phyloP scores from a whole-genome alignment of 2,329 filamentous ascomycete species.

The Calonectria crousiana region DNA sequence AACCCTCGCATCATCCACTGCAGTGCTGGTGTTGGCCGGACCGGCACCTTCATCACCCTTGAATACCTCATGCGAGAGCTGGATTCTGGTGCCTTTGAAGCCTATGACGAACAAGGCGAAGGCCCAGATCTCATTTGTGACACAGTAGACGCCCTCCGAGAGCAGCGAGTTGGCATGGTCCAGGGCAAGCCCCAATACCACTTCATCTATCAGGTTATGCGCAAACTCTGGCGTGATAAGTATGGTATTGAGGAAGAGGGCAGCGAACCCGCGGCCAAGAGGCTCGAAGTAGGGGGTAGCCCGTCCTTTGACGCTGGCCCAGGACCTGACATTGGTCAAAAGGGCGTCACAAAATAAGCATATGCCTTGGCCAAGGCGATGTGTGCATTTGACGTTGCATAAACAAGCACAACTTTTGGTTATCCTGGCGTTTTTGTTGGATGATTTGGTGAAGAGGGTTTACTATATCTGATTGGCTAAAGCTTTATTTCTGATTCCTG shows the following conservation, averaged over 20 bases:
- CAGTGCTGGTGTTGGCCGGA: constrained; percentile 93
- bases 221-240: constrained; percentile 78
- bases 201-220: constrained; percentile 90
- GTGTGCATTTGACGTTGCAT: constrained; percentile 16
- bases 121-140: constrained; percentile 77
- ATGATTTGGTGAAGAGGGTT: neutral
- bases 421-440: constrained; percentile 15
- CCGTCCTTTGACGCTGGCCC: constrained; percentile 50
- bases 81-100: constrained; percentile 76
- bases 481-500: constrained; percentile 20
- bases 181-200: constrained; percentile 86
- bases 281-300: constrained; percentile 62
- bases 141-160: constrained; percentile 82
- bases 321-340: constrained; percentile 28
- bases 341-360: constrained; percentile 25
- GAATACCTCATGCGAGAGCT: constrained; percentile 90
- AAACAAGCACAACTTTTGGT: neutral
- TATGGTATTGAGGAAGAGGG: constrained; percentile 59
- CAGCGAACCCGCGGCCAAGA: constrained; percentile 64
- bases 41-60: constrained; percentile 95
- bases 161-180: constrained; percentile 96
- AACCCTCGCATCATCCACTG: constrained; percentile 85
- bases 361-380: neutral
- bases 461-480: neutral
- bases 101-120: constrained; percentile 51